Evolutionary conservation across 2,329 filamentous ascomycete genomes (phyloP).

Genomic region (Aspergillus fumigatus): DNA sequence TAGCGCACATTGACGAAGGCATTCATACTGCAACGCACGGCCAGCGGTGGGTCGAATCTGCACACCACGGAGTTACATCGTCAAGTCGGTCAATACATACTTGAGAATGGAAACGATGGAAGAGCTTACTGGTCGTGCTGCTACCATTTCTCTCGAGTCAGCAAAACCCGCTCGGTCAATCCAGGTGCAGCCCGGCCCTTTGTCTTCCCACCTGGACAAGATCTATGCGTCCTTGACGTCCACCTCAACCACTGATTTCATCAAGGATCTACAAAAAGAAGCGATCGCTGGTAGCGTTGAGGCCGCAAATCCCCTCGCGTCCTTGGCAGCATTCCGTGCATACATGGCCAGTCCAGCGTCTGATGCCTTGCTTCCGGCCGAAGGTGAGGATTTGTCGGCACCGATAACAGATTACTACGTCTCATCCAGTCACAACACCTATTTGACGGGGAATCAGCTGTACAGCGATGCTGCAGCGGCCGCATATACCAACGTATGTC

Average conservation of each 20-base stretch:
- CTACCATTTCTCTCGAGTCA: constrained; percentile 9
- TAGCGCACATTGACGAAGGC: neutral
- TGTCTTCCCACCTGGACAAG: constrained; percentile 30
- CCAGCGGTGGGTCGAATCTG: neutral
- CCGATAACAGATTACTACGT: constrained; percentile 89
- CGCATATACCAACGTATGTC: constrained; percentile 68
- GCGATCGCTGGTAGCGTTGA: neutral
- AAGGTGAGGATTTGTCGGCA: constrained; percentile 55
- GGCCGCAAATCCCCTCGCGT: constrained; percentile 18
- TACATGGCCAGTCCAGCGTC: constrained; percentile 46
- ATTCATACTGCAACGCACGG: neutral
- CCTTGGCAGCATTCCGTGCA: constrained; percentile 42
- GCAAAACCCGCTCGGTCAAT: neutral
- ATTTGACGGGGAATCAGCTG: constrained; percentile 80
- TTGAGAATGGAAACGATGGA: neutral
- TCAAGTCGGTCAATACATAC: neutral
- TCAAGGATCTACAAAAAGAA: constrained; percentile 20
- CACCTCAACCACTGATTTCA: constrained; percentile 19
- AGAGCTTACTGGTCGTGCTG: neutral
- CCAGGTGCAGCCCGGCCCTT: constrained; percentile 27
- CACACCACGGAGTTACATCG: neutral
- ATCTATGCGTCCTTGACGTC: constrained; percentile 31
- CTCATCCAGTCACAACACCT: constrained; percentile 92
- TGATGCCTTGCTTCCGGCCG: constrained; percentile 37
- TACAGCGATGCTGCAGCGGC: constrained; percentile 71